These are phyloP conservation scores for Tolypocladium inflatum DNA, from an alignment of 2,329 filamentous ascomycete genomes.

Conservation along the genomic window DNA sequence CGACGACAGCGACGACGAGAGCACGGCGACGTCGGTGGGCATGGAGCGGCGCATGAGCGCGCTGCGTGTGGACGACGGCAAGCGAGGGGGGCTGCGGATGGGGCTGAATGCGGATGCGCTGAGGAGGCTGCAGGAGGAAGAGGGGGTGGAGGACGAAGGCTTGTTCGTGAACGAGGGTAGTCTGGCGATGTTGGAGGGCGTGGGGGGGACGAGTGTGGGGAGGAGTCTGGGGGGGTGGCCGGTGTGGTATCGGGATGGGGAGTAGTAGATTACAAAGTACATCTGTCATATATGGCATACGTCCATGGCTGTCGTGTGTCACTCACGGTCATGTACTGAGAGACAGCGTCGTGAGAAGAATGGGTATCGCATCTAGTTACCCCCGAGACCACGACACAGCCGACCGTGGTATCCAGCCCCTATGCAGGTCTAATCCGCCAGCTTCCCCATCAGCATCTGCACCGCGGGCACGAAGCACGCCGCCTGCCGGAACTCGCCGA, in stretches of 20 bases:
- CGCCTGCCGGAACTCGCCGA: conserved; percentile 61
- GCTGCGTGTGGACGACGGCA: background rate
- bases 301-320: background rate
- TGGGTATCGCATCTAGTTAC: background rate
- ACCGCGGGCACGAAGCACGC: conserved; percentile 53
- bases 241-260: background rate
- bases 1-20: background rate
- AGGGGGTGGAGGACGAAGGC: too few species aligned
- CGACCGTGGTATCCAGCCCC: background rate
- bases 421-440: conserved; percentile 4
- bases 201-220: background rate
- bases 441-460: conserved; percentile 36
- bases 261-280: background rate
- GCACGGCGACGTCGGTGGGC: background rate
- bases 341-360: background rate
- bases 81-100: background rate
- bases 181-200: background rate
- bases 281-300: background rate
- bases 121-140: background rate
- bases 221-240: background rate
- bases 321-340: background rate
- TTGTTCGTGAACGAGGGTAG: background rate
- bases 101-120: background rate
- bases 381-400: background rate
- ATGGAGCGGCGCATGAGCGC: background rate